Percentiles rank a stretch among this genome's conserved stretches.
These are phyloP conservation scores for Boletales sp. DNA, from an alignment of 768 basidiomycete species.

Conservation along the genomic window DNA sequence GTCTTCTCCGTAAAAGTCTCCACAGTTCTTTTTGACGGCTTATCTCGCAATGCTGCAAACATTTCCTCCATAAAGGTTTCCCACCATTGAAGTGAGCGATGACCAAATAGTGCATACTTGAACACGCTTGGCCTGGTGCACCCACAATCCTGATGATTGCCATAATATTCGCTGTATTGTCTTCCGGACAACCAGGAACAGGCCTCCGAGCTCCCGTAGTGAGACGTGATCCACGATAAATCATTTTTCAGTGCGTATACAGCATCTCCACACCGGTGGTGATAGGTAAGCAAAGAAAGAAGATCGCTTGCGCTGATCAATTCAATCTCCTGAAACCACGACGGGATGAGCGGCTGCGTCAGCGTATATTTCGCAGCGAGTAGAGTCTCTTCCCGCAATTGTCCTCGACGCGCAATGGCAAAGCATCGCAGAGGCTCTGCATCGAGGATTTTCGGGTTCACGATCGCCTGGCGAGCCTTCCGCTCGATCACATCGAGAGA, in stretches of 20 bases:
- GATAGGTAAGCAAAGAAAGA: constrained; percentile 23
- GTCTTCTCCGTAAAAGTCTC: background rate
- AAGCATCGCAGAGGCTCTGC: constrained; percentile 27
- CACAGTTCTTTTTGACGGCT: constrained; percentile 13
- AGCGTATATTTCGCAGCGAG: constrained; percentile 31
- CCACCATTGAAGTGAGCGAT: constrained; percentile 14
- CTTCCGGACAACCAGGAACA: constrained; percentile 10
- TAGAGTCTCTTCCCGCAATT: constrained; percentile 19
- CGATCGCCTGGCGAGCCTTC: constrained; percentile 19
- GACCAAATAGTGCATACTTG: background rate
- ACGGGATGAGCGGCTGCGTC: constrained; percentile 19
- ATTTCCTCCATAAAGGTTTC: constrained; percentile 7
- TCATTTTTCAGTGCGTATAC: constrained; percentile 2
- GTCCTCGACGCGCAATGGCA: constrained; percentile 27
- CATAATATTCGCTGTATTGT: background rate
- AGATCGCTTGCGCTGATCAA: constrained; percentile 27
- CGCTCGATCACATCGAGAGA: constrained; percentile 17
- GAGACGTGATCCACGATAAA: constrained; percentile 10
- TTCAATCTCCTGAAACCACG: constrained; percentile 24
- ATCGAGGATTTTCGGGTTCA: constrained; percentile 16
- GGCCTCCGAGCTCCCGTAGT: constrained; percentile 5
- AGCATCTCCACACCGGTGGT: constrained; percentile 13
- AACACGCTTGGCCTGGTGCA: background rate
- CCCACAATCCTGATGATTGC: background rate
- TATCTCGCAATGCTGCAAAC: constrained; percentile 12